These are phyloP conservation scores for Pelargonium myrrhifolium DNA, from an alignment of 441 rosid species.

Conservation along the genomic window DNA sequence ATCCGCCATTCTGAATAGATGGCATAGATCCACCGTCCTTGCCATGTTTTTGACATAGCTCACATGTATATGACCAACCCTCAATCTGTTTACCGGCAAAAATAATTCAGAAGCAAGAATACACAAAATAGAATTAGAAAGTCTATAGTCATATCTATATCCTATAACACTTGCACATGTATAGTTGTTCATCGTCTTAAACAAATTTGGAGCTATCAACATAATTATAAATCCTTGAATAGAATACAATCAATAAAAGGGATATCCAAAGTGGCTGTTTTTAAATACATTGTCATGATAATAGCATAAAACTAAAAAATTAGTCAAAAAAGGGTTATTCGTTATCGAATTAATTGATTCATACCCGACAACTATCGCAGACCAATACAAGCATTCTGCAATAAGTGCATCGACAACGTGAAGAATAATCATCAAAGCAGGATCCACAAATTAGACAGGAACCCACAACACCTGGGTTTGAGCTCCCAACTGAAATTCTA, in stretches of 20 bases:
- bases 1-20: constrained; percentile 22
- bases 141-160: no score
- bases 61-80: constrained; percentile 49
- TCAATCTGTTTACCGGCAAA: constrained; percentile 39
- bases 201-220: no score
- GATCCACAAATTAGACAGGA: constrained; percentile 63
- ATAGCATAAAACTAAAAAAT: no score
- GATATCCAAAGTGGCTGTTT: no score
- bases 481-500: constrained; percentile 87
- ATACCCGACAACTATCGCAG: constrained; percentile 69
- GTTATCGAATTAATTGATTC: constrained; percentile 8
- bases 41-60: constrained; percentile 66
- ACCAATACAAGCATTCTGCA: constrained; percentile 93
- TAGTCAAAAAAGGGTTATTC: neutral
- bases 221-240: no score
- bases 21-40: constrained; percentile 23
- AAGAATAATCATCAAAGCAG: constrained; percentile 70
- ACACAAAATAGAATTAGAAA: constrained; percentile 1
- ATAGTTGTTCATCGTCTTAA: no score
- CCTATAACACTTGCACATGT: no score
- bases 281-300: no score
- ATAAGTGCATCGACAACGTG: constrained; percentile 63
- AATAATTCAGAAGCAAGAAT: constrained; percentile 15
- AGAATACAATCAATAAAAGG: no score
- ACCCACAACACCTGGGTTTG: constrained; percentile 45